Evolutionary conservation across 768 basidiomycete genomes (phyloP).

Genomic region (Hygrophoropsis aurantiaca): DNA sequence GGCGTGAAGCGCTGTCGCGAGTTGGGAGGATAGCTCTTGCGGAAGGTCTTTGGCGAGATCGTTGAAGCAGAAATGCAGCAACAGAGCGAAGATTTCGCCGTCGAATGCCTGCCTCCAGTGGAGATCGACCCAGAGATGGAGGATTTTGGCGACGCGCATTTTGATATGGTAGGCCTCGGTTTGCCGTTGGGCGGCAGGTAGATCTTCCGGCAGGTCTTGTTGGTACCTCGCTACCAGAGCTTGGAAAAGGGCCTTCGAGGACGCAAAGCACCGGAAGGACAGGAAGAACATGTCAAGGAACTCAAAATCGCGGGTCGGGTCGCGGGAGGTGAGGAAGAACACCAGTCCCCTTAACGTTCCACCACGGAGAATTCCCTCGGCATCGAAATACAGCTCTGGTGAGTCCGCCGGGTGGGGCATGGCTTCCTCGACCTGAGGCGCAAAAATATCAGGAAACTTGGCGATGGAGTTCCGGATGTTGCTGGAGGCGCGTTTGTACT

Average conservation of each 20-base stretch:
- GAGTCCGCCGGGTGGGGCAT: conserved; percentile 29
- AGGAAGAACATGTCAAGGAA: conserved; percentile 60
- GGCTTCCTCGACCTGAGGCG: conserved; percentile 26
- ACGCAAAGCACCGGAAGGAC: conserved; percentile 70
- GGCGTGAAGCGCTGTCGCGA: conserved; percentile 31
- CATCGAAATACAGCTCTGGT: conserved; percentile 27
- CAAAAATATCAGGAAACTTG: conserved; percentile 24
- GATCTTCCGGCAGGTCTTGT: conserved; percentile 19
- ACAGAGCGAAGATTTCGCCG: conserved; percentile 27
- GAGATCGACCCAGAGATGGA: conserved; percentile 70
- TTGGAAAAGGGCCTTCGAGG: conserved; percentile 44
- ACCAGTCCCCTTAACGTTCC: conserved; percentile 43
- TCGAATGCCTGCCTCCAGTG: conserved; percentile 66
- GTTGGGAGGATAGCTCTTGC: conserved; percentile 19
- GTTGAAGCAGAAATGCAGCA: conserved; percentile 31
- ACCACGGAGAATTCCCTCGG: conserved; percentile 27
- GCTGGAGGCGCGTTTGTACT: conserved; percentile 24
- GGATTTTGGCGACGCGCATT: conserved; percentile 55
- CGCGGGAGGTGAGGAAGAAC: conserved; percentile 45
- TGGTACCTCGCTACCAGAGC: conserved; percentile 52
- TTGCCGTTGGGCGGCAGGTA: conserved; percentile 31
- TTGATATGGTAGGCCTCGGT: conserved; percentile 50
- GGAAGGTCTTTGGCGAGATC: conserved; percentile 30
- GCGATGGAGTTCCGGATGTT: conserved; percentile 26
- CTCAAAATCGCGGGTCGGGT: conserved; percentile 37